Evolutionary conservation across 345 rosid genomes (phyloP).

Genomic region (Moricandia moricandioides): DNA sequence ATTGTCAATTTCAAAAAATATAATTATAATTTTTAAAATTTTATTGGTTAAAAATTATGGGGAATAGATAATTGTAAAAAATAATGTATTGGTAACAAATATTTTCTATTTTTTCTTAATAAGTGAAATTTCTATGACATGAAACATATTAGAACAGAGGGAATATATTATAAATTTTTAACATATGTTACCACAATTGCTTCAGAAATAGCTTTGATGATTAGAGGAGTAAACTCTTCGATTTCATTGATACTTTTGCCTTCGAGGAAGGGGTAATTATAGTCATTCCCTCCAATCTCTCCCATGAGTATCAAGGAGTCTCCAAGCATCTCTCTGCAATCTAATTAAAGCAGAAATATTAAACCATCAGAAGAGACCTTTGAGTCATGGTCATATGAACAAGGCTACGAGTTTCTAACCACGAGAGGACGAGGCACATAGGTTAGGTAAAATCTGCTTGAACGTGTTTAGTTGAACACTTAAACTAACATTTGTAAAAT

Average conservation of each 20-base stretch:
- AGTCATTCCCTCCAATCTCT: conserved; percentile 61
- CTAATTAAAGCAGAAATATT: conserved; percentile 10
- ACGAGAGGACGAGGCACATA: conserved; percentile 39
- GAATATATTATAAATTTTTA: no score
- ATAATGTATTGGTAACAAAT: no score
- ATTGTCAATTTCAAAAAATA: no score
- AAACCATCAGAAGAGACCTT: neutral
- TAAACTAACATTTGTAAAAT: conserved; percentile 37
- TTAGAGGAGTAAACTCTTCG: conserved; percentile 38
- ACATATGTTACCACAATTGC: conserved; percentile 48
- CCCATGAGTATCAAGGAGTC: conserved; percentile 49
- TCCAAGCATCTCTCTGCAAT: conserved; percentile 33
- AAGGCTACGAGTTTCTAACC: conserved; percentile 6
- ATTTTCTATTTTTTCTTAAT: no score
- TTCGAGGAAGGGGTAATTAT: conserved; percentile 30
- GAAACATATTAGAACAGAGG: no score
- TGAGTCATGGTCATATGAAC: neutral
- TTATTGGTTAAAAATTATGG: no score
- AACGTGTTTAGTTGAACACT: conserved; percentile 41
- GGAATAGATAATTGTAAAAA: no score
- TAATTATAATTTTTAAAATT: no score
- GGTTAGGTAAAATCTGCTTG: conserved; percentile 39
- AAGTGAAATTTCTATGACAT: no score
- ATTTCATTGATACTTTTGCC: conserved; percentile 25
- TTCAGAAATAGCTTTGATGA: conserved; percentile 34